phyloP scores from a whole-genome alignment of 2,329 filamentous ascomycete species.

The Xylariaceae sp. region DNA sequence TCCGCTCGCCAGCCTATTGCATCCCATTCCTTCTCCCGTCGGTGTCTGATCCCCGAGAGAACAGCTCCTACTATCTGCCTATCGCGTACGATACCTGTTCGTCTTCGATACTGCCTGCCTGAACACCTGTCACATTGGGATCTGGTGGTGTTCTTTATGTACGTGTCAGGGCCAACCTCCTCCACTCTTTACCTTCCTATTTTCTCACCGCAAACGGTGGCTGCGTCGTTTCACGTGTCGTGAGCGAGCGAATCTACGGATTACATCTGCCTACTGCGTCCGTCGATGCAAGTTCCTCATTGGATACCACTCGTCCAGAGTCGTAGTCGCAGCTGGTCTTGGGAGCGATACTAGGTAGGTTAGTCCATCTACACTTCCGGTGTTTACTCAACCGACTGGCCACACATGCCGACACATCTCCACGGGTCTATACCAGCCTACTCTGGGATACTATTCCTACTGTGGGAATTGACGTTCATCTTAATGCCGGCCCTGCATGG shows the following conservation, averaged over 20 bases:
- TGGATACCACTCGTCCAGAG: neutral
- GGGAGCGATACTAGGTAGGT: neutral
- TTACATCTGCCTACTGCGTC: neutral
- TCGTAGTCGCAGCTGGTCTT: neutral
- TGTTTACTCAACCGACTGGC: neutral
- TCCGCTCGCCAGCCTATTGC: slow-evolving; percentile 7
- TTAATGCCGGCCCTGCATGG: neutral
- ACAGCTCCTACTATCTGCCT: neutral
- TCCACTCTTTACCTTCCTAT: neutral
- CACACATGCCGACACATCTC: neutral
- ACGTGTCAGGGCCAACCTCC: slow-evolving; percentile 9
- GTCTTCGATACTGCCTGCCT: neutral
- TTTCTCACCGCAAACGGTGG: slow-evolving; percentile 15
- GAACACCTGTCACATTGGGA: slow-evolving; percentile 5
- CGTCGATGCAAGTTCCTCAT: neutral
- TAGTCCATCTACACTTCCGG: neutral
- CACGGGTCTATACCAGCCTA: neutral
- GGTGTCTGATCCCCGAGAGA: too few species aligned
- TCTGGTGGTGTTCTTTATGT: neutral
- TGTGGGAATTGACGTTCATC: neutral
- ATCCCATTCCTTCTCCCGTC: too few species aligned
- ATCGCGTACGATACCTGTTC: neutral
- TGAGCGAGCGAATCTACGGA: neutral
- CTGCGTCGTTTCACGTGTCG: slow-evolving; percentile 5
- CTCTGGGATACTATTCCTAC: too few species aligned